Conservation (phyloP, 768 basidiomycete genomes). For the Mrakia blollopis region DNA sequence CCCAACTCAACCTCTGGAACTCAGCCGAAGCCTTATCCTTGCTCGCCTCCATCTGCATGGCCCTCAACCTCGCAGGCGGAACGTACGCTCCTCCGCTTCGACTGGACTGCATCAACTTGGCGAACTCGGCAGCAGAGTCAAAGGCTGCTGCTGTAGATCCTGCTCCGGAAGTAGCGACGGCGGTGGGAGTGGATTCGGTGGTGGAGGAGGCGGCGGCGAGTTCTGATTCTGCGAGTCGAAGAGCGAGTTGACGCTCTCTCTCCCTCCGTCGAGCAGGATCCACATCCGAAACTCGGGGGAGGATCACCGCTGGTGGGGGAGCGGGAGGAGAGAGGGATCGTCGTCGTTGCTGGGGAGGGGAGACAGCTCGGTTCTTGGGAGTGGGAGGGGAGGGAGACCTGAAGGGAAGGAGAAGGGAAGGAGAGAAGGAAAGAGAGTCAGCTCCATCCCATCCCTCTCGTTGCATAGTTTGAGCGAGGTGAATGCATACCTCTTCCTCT, state of each 20-base stretch:
- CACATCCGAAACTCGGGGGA: constrained; percentile 60
- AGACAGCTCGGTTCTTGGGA: constrained; percentile 41
- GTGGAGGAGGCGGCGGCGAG: constrained; percentile 56
- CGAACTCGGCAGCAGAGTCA: constrained; percentile 79
- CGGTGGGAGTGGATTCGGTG: constrained; percentile 36
- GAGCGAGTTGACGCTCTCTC: constrained; percentile 72
- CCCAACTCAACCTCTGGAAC: constrained; percentile 95
- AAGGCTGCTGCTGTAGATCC: constrained; percentile 49
- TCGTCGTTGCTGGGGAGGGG: constrained; percentile 42
- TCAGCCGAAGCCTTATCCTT: constrained; percentile 77
- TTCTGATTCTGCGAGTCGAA: constrained; percentile 63
- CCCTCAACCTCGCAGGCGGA: constrained; percentile 86
- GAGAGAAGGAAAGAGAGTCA: neutral
- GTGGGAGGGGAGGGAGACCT: constrained; percentile 41
- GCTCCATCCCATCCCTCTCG: too few species aligned
- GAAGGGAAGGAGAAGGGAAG: neutral
- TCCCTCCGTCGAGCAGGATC: constrained; percentile 71
- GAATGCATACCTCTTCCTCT: constrained; percentile 35
- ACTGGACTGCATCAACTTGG: constrained; percentile 61
- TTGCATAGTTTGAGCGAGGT: neutral
- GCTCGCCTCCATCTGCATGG: constrained; percentile 76
- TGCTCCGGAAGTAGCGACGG: constrained; percentile 37
- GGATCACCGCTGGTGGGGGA: constrained; percentile 43
- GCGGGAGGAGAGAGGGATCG: constrained; percentile 40
- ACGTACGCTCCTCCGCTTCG: constrained; percentile 95